Base-by-base conservation (phyloP, 1,139 yeast genomes). In the Suhomyces coccinellae region DNA sequence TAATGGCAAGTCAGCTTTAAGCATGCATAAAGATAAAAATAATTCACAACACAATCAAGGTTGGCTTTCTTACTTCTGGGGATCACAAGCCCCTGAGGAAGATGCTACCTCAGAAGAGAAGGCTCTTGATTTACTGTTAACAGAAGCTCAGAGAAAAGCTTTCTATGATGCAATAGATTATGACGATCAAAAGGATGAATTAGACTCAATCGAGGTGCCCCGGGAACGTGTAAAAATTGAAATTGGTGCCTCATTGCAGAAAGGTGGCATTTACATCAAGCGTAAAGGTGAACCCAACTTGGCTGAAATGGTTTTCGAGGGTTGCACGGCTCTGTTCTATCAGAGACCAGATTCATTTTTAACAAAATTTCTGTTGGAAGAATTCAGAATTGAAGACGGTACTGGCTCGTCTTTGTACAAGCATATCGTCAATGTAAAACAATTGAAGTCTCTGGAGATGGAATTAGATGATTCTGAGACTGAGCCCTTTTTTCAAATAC, bases 151-250 rank as follows among this genome's bases (percentile, higher is more conserved):
- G 55, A 72, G 84, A 51, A 75, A 89, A 59, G 99, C 95, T 45
- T 74, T 93, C 13, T 91, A 89, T 59, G 96, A 89, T 50, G 96
- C 97, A 0, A 93, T 95, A 52, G 99, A 91, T 50, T 91, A 86
- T 67, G 88, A 90, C 56, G 97, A 90, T 50, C 71, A 79, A 26
- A 74, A 79, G 44, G 76, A 78, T 0, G 57, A 80, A 0, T 52
- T 73, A 0, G 79, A 79, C 13, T 67, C 83, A 0, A 69, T 85
- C 11, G 86, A 85, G 51, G 59, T 87, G 2, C 96, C 97, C 0
- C 77, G 82, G 42, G 95, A 90, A 49, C 74, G 90, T 33, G 80
- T 86, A 3, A 80, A 79, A 20, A 56, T 87, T 49, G 87, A 86
- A 51, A 62, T 91, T 3, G 75, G 80, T 27, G 83, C 95, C 17